Conservation (phyloP, 2,329 filamentous ascomycete genomes). For the Neurospora sp. region DNA sequence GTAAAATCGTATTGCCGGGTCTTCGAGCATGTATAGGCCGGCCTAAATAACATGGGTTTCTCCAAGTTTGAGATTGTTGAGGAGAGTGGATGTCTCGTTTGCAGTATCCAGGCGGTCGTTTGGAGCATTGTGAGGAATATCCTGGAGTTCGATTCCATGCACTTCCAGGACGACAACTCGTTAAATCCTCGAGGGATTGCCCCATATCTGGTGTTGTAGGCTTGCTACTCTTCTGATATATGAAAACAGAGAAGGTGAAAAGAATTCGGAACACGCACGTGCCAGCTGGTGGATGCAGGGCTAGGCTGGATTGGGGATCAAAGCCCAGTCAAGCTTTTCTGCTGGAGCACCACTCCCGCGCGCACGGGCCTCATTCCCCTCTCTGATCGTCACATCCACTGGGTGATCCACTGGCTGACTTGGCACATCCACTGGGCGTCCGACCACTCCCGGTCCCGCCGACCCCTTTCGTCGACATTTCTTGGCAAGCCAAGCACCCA, state of each 20-base stretch:
- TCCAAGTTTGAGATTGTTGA: not conserved
- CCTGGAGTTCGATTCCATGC: not conserved
- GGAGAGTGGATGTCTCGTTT: not conserved
- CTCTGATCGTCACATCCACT: not conserved
- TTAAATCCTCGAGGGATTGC: not conserved
- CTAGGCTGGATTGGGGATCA: not conserved
- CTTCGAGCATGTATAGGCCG: not conserved
- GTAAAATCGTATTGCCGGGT: not conserved
- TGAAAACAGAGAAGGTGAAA: not conserved
- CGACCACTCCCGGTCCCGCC: not conserved
- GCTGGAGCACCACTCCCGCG: not conserved
- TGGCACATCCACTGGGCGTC: not conserved
- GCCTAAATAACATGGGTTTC: not conserved
- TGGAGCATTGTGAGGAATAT: not conserved
- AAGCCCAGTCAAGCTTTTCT: not conserved
- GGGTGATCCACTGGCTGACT: not conserved
- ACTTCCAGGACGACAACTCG: not conserved
- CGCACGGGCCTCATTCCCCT: not conserved
- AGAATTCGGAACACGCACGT: not conserved
- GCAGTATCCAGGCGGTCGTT: not conserved
- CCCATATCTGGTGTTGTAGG: not conserved
- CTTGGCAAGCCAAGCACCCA: constrained; percentile 11
- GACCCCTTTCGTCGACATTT: not conserved
- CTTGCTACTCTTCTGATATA: not conserved
- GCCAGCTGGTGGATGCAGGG: not conserved